Conservation (phyloP, 1,139 yeast species). For the Komagataea norvegica region DNA sequence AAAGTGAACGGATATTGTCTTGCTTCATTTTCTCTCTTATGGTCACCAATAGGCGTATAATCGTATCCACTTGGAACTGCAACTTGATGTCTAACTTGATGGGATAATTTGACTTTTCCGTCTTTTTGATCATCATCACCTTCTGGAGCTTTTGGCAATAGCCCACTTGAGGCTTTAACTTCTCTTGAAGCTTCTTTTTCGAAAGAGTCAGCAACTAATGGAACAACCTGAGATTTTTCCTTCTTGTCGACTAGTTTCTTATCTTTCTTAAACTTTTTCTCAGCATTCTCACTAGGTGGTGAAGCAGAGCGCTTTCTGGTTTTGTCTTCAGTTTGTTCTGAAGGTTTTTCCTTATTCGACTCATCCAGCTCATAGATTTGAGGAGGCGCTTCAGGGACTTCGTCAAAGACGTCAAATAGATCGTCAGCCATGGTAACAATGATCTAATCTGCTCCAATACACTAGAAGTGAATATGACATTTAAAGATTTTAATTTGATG, state of each 20-base stretch:
- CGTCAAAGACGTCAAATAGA: constrained; percentile 66
- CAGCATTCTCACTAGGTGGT: constrained; percentile 16
- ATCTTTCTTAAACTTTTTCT: constrained; percentile 29
- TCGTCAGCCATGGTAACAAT: constrained; percentile 37
- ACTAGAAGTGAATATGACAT: too few species aligned
- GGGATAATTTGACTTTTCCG: constrained; percentile 68
- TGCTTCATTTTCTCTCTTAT: constrained; percentile 68
- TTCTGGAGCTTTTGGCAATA: constrained; percentile 40
- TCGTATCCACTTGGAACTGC: constrained; percentile 92
- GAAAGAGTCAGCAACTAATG: constrained; percentile 83
- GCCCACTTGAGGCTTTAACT: constrained; percentile 74
- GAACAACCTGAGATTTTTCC: constrained; percentile 37
- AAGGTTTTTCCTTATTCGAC: constrained; percentile 16
- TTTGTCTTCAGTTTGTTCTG: constrained; percentile 8
- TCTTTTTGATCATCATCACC: constrained; percentile 32
- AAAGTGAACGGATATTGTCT: constrained; percentile 85
- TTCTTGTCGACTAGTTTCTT: constrained; percentile 32
- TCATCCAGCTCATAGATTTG: constrained; percentile 13
- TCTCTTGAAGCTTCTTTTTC: constrained; percentile 91
- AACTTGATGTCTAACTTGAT: constrained; percentile 96
- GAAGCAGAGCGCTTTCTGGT: constrained; percentile 26
- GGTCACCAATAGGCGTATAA: constrained; percentile 83
- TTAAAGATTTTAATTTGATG: too few species aligned
- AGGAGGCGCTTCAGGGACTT: constrained; percentile 42
- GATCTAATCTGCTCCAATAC: background rate